A percentile compares a stretch with the other conserved stretches of the same genome.
Conservation (phyloP, 371 early-diverging fungal genomes). For the Mortierella polycephala region DNA sequence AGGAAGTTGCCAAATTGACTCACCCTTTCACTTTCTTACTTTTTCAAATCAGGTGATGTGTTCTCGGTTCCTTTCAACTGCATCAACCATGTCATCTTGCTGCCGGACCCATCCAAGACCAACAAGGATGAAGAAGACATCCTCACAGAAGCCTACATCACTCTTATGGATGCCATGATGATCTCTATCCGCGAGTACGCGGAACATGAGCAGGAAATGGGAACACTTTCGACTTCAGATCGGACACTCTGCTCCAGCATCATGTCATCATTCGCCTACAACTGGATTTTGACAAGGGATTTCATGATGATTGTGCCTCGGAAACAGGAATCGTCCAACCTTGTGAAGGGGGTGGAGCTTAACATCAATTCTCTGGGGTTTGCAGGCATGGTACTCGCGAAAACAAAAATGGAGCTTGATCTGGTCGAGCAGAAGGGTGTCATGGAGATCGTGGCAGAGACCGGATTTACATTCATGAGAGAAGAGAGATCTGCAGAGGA, state of each 20-base stretch:
- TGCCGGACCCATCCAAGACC: conserved; percentile 7
- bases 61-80: conserved; percentile 36
- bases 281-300: conserved; percentile 73
- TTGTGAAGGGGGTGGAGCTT: conserved; percentile 27
- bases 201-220: conserved; percentile 12
- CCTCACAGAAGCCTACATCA: conserved; percentile 37
- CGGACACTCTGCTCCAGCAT: not conserved
- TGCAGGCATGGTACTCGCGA: conserved; percentile 74
- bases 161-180: conserved; percentile 50
- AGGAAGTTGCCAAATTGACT: not conserved
- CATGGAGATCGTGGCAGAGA: conserved; percentile 32
- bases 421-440: conserved; percentile 53
- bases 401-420: conserved; percentile 63
- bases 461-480: conserved; percentile 23
- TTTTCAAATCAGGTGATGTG: conserved; percentile 16
- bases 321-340: conserved; percentile 56
- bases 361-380: conserved; percentile 78
- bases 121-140: conserved; percentile 40
- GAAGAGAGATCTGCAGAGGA: conserved; percentile 10
- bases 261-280: conserved; percentile 56
- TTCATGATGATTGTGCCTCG: conserved; percentile 82
- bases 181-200: conserved; percentile 39
- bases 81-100: conserved; percentile 27
- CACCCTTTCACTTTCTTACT: not conserved
- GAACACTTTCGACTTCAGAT: conserved; percentile 15